Evolutionary conservation across 805 yeast genomes (phyloP), one percentile per base, ranked within the genome.

Genomic region (Clavispora carvajalis): DNA sequence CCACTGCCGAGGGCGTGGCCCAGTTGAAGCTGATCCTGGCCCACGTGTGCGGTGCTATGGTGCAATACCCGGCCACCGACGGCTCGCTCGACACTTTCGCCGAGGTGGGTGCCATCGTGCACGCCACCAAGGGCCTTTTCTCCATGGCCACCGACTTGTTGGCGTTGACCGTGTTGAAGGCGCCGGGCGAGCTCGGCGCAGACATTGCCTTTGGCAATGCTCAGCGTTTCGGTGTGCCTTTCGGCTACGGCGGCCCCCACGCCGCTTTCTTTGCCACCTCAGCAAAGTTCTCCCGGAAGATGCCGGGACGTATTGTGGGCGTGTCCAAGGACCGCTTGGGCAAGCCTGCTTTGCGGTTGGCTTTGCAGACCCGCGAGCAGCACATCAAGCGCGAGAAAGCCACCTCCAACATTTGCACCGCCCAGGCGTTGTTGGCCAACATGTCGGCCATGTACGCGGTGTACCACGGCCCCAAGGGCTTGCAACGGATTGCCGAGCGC

Each of bases 181-280:
- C 97, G 13, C 99, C 99, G 3, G 69, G 84, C 15, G 73, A 77
- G 30, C 86, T 85, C 54, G 89, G 88, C 40, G 98, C 98, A 33
- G 99, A 93, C 60, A 84, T 93, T 37, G 96, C 84, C 2, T 69
- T 93, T 34, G 99, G 99, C 36, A 79, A 89, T 7, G 76, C 97
- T 4, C 99, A 93, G 72, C 76, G 99, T 62, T 88, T 93, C 54
- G 99, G 99, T 56, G 97, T 91, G 29, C 98, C 99, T 40, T 77
- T 91, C 70, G 99, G 98, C 6, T 93, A 80, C 59, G 99, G 99
- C 57, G 99, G 99, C 16, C 99, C 99, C 3, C 99, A 93, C 62
- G 98, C 99, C 35, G 99, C 96, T 0, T 93, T 87, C 67, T 90
- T 93, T 54, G 87, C 98, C 7, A 95, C 91, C 30, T 74, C 79